Percentiles rank a stretch among this genome's conserved stretches.
These are phyloP conservation scores for Decorospora gaudefroyi DNA, from an alignment of 2,329 filamentous ascomycete species.

Conservation along the genomic window DNA sequence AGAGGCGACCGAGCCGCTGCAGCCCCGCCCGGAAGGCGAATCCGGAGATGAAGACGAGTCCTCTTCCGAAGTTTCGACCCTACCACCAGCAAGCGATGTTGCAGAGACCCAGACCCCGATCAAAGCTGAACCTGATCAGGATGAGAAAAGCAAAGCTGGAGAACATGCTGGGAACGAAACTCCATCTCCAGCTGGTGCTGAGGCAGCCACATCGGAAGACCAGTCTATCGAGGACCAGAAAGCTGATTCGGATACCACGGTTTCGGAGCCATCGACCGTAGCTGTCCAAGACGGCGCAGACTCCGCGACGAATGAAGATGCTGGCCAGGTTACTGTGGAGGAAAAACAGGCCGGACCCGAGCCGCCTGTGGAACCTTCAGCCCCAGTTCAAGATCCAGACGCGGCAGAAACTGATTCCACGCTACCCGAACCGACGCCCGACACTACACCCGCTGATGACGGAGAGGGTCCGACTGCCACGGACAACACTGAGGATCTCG, in stretches of 20 bases:
- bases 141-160: slow-evolving; percentile 6
- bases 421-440: slow-evolving; percentile 1
- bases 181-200: neutral
- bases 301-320: slow-evolving; percentile 3
- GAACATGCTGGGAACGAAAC: neutral
- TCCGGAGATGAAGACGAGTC: slow-evolving; percentile 15
- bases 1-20: neutral
- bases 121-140: slow-evolving; percentile 3
- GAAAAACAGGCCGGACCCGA: slow-evolving; percentile 3
- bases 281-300: slow-evolving; percentile 1
- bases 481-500: neutral
- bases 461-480: neutral
- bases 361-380: slow-evolving; percentile 1
- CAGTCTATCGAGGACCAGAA: neutral
- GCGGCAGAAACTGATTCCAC: slow-evolving; percentile 1
- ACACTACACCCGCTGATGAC: neutral
- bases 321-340: neutral
- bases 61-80: slow-evolving; percentile 13
- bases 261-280: slow-evolving; percentile 3
- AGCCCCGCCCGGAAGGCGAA: slow-evolving; percentile 8
- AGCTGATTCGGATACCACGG: slow-evolving; percentile 1
- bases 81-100: slow-evolving; percentile 2
- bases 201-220: slow-evolving; percentile 4
- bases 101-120: slow-evolving; percentile 3
- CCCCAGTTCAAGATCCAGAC: neutral